These are phyloP conservation scores for Quillaja saponaria DNA, from an alignment of 306 rosid genomes.

Conservation along the genomic window DNA sequence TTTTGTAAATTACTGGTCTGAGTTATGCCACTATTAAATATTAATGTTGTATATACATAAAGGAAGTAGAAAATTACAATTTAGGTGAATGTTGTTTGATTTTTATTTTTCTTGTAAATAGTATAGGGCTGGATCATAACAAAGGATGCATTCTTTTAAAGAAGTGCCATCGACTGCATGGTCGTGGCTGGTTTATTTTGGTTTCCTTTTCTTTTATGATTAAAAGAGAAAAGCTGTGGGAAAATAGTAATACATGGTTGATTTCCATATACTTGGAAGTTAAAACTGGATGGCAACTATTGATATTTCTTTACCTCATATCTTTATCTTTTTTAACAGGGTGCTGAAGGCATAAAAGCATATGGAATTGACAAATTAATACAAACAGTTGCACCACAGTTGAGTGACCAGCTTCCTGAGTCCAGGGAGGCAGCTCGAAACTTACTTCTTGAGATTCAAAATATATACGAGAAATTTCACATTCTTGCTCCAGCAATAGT, in stretches of 20 bases:
- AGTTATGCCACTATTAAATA: too few relatives aligned
- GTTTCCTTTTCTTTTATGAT: background rate
- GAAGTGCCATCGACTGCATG: conserved; percentile 9
- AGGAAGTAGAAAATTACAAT: too few relatives aligned
- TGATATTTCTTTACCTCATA: conserved; percentile 21
- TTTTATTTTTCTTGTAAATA: background rate
- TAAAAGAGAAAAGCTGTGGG: conserved; percentile 12
- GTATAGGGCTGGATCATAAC: background rate
- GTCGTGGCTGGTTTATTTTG: background rate
- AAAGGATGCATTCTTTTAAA: conserved; percentile 5
- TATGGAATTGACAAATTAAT: conserved; percentile 91
- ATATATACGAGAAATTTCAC: conserved; percentile 61
- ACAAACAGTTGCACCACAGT: conserved; percentile 88
- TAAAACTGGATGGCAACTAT: conserved; percentile 12
- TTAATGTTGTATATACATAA: too few relatives aligned
- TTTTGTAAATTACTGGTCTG: too few relatives aligned
- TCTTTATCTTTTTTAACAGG: conserved; percentile 47
- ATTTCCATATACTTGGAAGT: background rate
- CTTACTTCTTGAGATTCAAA: conserved; percentile 81
- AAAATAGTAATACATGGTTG: conserved; percentile 12
- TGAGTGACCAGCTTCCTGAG: conserved; percentile 95
- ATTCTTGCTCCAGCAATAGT: conserved; percentile 40
- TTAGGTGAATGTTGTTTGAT: background rate
- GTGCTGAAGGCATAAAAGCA: conserved; percentile 79
- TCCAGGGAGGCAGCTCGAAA: conserved; percentile 95